Conservation (phyloP, 2,329 filamentous ascomycete species). For the Graphilbum sp. region DNA sequence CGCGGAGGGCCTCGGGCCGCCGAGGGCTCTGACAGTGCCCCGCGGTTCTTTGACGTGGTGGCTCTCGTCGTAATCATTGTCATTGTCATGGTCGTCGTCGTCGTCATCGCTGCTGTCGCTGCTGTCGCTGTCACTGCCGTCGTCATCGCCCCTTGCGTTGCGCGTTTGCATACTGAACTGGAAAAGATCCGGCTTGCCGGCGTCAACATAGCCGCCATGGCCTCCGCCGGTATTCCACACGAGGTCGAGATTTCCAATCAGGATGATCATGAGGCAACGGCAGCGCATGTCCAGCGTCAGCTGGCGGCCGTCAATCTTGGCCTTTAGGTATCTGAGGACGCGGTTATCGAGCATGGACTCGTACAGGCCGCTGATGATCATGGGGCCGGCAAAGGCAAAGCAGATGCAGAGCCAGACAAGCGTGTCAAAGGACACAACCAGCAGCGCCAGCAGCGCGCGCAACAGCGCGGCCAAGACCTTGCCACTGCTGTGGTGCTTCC, state of each 20-base stretch:
- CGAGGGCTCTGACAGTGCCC: too few species aligned
- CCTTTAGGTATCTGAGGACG: slow-evolving; percentile 10
- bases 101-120: too few species aligned
- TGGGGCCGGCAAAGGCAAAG: slow-evolving; percentile 15
- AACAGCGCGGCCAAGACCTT: slow-evolving; percentile 7
- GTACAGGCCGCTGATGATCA: slow-evolving; percentile 15
- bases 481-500: slow-evolving; percentile 8
- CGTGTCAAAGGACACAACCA: slow-evolving; percentile 12
- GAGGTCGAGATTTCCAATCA: slow-evolving; percentile 15
- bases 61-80: neutral
- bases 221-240: slow-evolving; percentile 7
- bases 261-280: slow-evolving; percentile 13
- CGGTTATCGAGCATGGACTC: slow-evolving; percentile 15
- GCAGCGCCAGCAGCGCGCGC: slow-evolving; percentile 6
- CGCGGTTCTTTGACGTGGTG: too few species aligned
- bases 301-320: slow-evolving; percentile 8
- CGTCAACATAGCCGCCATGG: slow-evolving; percentile 2
- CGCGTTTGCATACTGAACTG: too few species aligned
- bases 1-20: too few species aligned
- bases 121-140: neutral
- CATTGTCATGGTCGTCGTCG: neutral
- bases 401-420: slow-evolving; percentile 14
- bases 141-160: too few species aligned
- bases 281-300: slow-evolving; percentile 13
- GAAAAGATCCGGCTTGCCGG: neutral